A percentile compares a stretch with the other conserved stretches of the same genome.
These are phyloP conservation scores for Neospora caninum DNA, from an alignment of 169 alveolate species.

Conservation along the genomic window DNA sequence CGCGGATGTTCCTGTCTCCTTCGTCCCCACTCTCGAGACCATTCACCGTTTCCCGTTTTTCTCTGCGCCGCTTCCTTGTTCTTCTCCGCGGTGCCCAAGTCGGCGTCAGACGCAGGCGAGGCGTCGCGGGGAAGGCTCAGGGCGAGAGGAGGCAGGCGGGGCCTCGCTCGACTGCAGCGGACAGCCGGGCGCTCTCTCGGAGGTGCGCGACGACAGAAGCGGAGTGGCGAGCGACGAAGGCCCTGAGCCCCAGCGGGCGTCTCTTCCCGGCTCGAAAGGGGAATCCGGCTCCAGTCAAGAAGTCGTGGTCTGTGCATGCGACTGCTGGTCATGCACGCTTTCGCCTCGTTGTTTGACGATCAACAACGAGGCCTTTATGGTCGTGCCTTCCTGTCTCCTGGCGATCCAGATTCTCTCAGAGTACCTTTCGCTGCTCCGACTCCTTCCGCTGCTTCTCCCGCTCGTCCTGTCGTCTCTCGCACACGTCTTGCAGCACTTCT, in stretches of 20 bases:
- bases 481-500: slow-evolving; percentile 17
- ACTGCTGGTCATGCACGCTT: not conserved
- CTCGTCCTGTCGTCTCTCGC: slow-evolving; percentile 23
- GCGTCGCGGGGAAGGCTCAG: not conserved
- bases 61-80: not conserved
- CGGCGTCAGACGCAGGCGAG: not conserved
- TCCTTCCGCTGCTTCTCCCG: slow-evolving; percentile 40
- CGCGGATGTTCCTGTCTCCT: not conserved
- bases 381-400: not conserved
- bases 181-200: not conserved
- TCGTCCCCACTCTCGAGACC: not conserved
- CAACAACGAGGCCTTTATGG: not conserved
- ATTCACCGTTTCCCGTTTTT: not conserved
- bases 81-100: not conserved
- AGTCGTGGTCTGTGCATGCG: not conserved
- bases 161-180: not conserved
- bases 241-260: not conserved
- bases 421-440: not conserved
- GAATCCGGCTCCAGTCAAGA: not conserved
- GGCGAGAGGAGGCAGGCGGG: not conserved
- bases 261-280: not conserved
- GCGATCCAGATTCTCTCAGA: slow-evolving; percentile 25
- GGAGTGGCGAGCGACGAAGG: not conserved
- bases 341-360: not conserved
- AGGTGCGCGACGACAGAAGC: too few relatives aligned